A percentile compares a stretch with the other conserved stretches of the same genome.
Evolutionary conservation across 768 basidiomycete species (phyloP).

Genomic region (Leccinum ochraceum): DNA sequence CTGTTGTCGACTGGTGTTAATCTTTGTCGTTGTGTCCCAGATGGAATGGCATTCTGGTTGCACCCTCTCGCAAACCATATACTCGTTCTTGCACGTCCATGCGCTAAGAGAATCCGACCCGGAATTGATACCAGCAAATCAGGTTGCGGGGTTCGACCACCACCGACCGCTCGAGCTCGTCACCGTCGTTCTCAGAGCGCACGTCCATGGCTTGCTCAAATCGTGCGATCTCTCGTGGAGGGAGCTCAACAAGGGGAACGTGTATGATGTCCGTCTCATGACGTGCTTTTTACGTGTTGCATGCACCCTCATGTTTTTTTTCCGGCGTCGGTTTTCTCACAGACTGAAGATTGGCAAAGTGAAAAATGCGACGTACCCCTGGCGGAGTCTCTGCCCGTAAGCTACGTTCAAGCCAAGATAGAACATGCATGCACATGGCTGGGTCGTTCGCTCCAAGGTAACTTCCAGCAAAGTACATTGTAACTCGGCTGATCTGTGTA

Average conservation of each 20-base stretch:
- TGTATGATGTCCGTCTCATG: conserved; percentile 68
- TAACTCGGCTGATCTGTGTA: conserved; percentile 27
- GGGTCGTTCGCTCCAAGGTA: conserved; percentile 44
- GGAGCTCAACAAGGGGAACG: conserved; percentile 72
- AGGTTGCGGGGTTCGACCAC: conserved; percentile 36
- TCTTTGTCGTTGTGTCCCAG: conserved; percentile 40
- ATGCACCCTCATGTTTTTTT: conserved; percentile 14
- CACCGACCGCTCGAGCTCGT: conserved; percentile 61
- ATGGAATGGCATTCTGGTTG: conserved; percentile 88
- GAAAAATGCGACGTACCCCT: conserved; percentile 85
- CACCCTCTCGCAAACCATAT: conserved; percentile 84
- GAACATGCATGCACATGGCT: conserved; percentile 69
- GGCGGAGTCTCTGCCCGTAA: conserved; percentile 60
- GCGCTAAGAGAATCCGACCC: conserved; percentile 60
- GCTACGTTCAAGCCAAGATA: conserved; percentile 52
- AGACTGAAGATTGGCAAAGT: conserved; percentile 89
- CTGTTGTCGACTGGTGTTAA: background rate
- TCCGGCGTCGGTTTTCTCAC: conserved; percentile 11
- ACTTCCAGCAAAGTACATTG: background rate
- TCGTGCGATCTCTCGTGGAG: conserved; percentile 82
- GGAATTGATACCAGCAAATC: conserved; percentile 41
- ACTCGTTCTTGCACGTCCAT: conserved; percentile 75
- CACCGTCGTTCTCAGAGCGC: conserved; percentile 66
- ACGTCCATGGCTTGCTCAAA: conserved; percentile 70
- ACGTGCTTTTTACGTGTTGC: conserved; percentile 11